Evolutionary conservation across 768 basidiomycete genomes (phyloP), one percentile per base, ranked within the genome.

Genomic region (Psilocybe azurescens): DNA sequence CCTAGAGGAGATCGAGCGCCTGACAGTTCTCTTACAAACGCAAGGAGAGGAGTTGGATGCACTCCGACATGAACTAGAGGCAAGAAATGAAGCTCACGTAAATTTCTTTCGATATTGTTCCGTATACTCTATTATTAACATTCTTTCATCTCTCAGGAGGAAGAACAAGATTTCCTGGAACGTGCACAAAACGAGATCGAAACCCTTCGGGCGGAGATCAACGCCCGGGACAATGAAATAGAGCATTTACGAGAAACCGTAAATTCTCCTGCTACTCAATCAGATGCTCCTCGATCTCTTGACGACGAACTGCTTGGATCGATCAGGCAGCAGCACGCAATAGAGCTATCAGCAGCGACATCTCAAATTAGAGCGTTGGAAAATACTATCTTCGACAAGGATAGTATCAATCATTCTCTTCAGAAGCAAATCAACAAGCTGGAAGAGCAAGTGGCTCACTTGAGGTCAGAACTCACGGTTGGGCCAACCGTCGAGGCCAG

Each of bases 351-450:
- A 38, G 79, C 86, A 10, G 87, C 93, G 3, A 91, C 91, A 38
- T 91, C 91, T 0, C 87, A 88, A 70, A 89, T 95, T 53, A 86
- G 94, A 10, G 83, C 85, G 3, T 79, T 95, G 68, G 93, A 96
- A 74, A 85, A 86, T 9, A 73, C 82, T 10, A 79, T 89, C 30
- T 94, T 90, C 73, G 85, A 91, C 62, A 87, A 89, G 30, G 89
- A 94, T 64, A 87, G 86, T 46, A 81, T 79, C 57, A 81, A 85
- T 14, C 90, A 93, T 70, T 74, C 81, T 2, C 71, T 92, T 20
- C 90, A 93, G 71, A 87, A 86, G 68, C 90, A 90, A 65, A 73
- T 93, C 46, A 79, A 76, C 52, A 68, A 79, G 16, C 77, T 93
- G 51, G 90, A 93, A 72, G 88, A 88, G 63, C 88, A 92, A 72